These are phyloP conservation scores for Pseudohalonectria lignicola DNA, from an alignment of 2,329 filamentous ascomycete genomes.

Conservation along the genomic window DNA sequence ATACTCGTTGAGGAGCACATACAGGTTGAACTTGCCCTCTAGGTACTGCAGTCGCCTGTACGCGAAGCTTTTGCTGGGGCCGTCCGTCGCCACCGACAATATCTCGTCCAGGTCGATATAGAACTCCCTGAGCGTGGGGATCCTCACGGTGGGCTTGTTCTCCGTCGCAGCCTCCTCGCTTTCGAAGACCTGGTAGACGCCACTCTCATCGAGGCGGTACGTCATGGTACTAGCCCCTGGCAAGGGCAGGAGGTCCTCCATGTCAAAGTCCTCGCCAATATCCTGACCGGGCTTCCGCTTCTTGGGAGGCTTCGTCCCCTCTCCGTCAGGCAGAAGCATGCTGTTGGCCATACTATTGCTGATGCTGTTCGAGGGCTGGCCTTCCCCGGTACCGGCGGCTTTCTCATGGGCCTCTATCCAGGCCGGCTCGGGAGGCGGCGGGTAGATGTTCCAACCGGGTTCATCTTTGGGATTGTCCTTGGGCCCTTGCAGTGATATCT, in stretches of 20 bases:
- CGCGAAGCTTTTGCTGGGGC: constrained; percentile 92
- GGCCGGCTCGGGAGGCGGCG: constrained; percentile 79
- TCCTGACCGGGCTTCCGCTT: constrained; percentile 78
- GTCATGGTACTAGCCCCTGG: constrained; percentile 60
- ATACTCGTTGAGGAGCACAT: constrained; percentile 88
- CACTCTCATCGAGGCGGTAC: constrained; percentile 69
- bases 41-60: constrained; percentile 90
- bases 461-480: constrained; percentile 84
- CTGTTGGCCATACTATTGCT: constrained; percentile 37
- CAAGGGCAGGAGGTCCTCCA: constrained; percentile 66
- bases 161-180: constrained; percentile 49
- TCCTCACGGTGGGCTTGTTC: constrained; percentile 60
- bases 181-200: constrained; percentile 89
- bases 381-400: constrained; percentile 3
- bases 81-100: constrained; percentile 83
- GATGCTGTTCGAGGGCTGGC: constrained; percentile 16
- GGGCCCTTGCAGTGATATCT: constrained; percentile 69
- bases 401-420: constrained; percentile 54
- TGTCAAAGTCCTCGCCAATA: constrained; percentile 85
- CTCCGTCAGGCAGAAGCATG: constrained; percentile 20
- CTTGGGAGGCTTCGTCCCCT: constrained; percentile 27
- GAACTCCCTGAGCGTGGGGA: constrained; percentile 90
- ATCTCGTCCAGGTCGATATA: constrained; percentile 90
- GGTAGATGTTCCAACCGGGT: constrained; percentile 77
- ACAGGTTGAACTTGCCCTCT: constrained; percentile 94